Percentiles rank a stretch among this genome's conserved stretches.
Conservation (phyloP, 306 rosid genomes). For the Astragalus membranaceus region DNA sequence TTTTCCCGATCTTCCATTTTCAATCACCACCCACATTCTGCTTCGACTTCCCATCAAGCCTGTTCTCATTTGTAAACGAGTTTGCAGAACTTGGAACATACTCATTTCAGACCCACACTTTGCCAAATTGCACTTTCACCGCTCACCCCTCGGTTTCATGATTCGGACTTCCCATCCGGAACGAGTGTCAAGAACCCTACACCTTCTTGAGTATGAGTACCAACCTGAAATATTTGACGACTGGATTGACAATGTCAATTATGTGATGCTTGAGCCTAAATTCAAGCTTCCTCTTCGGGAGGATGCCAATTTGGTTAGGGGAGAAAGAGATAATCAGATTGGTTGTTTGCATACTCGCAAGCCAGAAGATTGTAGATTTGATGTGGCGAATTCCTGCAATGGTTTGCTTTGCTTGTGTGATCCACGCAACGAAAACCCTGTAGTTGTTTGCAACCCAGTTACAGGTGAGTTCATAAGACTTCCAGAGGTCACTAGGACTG, state of each 20-base stretch:
- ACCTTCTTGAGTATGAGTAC: slow-evolving; percentile 14
- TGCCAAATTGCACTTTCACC: background rate
- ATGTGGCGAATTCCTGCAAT: slow-evolving; percentile 14
- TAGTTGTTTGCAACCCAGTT: slow-evolving; percentile 22
- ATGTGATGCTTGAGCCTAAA: too few species aligned
- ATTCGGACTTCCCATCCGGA: background rate
- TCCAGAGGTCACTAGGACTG: background rate
- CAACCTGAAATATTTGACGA: background rate
- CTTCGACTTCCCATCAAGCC: background rate
- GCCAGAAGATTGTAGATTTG: background rate
- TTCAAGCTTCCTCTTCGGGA: too few species aligned
- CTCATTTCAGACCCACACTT: background rate
- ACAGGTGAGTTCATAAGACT: slow-evolving; percentile 22
- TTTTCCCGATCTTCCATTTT: background rate
- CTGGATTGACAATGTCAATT: too few species aligned
- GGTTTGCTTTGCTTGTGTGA: background rate
- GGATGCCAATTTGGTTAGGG: too few species aligned
- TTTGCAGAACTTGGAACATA: slow-evolving; percentile 20
- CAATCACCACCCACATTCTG: background rate
- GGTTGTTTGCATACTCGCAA: background rate
- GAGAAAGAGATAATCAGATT: too few species aligned
- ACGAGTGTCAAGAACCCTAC: slow-evolving; percentile 16
- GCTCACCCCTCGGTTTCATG: background rate
- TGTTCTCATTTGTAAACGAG: slow-evolving; percentile 18
- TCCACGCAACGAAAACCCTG: background rate